Percentiles rank a stretch among this genome's conserved stretches.
These are phyloP conservation scores for Radiomyces spectabilis DNA, from an alignment of 192 early-diverging fungal genomes.

Conservation along the genomic window DNA sequence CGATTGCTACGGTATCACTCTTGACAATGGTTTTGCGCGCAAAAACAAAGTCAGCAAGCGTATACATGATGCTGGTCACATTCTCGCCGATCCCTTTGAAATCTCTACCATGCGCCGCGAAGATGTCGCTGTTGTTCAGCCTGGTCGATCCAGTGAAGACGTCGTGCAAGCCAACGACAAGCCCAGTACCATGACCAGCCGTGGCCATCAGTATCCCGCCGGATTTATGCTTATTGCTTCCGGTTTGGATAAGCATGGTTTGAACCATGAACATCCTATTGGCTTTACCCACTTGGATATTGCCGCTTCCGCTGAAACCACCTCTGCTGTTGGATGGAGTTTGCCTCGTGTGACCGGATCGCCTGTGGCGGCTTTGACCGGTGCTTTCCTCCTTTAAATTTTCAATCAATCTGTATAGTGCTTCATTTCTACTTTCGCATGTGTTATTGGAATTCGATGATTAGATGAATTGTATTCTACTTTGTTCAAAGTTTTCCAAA, in stretches of 20 bases:
- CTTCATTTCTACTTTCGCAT: no score
- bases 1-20: constrained; percentile 64
- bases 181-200: constrained; percentile 60
- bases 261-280: constrained; percentile 55
- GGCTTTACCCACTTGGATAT: constrained; percentile 83
- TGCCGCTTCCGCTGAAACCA: constrained; percentile 70
- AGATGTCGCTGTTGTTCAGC: constrained; percentile 56
- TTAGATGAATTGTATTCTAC: no score
- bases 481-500: no score
- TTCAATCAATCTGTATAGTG: no score
- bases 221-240: constrained; percentile 77
- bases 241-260: constrained; percentile 65
- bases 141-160: constrained; percentile 67
- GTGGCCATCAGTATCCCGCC: constrained; percentile 84
- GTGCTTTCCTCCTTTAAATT: constrained; percentile 58
- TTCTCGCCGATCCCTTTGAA: constrained; percentile 76
- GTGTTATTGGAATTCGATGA: no score
- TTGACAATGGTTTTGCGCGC: constrained; percentile 74
- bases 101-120: constrained; percentile 75
- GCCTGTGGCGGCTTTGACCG: constrained; percentile 69
- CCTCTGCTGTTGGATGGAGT: constrained; percentile 53
- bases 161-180: constrained; percentile 76
- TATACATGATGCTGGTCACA: constrained; percentile 55
- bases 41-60: constrained; percentile 50
- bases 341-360: constrained; percentile 66